Conservation (phyloP, 2,329 filamentous ascomycete species). For the Nemania diffusa region DNA sequence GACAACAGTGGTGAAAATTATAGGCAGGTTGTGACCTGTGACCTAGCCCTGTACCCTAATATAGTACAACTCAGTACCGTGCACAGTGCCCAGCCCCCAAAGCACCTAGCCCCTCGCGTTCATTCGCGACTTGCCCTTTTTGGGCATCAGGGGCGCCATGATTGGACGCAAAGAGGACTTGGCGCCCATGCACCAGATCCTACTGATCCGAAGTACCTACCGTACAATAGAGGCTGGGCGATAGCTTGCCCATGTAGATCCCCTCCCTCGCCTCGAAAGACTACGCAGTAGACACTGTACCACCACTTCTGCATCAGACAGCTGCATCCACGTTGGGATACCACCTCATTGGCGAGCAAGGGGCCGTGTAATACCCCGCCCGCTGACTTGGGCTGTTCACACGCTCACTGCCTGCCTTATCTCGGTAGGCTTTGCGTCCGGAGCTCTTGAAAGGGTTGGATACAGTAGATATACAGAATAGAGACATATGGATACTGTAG, state of each 20-base stretch:
- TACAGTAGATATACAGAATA: too few relatives aligned
- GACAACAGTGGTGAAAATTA: too few relatives aligned
- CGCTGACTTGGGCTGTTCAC: too few relatives aligned
- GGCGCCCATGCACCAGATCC: constrained; percentile 3
- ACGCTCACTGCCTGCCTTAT: too few relatives aligned
- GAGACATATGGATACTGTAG: too few relatives aligned
- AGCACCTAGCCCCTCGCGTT: constrained; percentile 5
- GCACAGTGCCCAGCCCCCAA: neutral
- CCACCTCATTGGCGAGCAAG: neutral
- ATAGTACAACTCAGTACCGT: neutral
- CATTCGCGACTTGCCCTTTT: constrained; percentile 36
- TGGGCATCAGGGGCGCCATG: constrained; percentile 29
- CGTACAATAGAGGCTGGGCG: neutral
- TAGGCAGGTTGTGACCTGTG: too few relatives aligned
- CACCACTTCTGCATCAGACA: neutral
- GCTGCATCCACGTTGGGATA: neutral
- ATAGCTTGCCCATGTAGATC: neutral
- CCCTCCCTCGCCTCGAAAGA: neutral
- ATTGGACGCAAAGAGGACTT: constrained; percentile 33
- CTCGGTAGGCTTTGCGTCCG: too few relatives aligned
- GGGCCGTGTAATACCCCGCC: neutral
- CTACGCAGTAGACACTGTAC: neutral
- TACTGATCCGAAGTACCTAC: neutral
- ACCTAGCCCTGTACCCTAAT: neutral
- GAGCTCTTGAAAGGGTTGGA: too few relatives aligned